phyloP scores from a whole-genome alignment of 2,329 filamentous ascomycete species.

The Trichoderma arundinaceum region DNA sequence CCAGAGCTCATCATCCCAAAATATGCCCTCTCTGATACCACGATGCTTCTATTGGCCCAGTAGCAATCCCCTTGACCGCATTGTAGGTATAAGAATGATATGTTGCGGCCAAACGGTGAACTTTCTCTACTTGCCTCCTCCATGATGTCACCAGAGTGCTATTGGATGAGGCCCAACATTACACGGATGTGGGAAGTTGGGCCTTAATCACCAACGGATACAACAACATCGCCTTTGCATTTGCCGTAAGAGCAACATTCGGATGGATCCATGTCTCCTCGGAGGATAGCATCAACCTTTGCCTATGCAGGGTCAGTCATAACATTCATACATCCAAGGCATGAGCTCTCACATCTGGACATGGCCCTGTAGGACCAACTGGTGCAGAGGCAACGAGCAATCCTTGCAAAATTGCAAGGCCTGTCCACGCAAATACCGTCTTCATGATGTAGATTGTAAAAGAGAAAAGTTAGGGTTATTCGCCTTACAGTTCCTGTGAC shows the following conservation, averaged over 20 bases:
- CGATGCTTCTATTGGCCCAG: neutral
- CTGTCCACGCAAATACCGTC: conserved; percentile 15
- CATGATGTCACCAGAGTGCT: neutral
- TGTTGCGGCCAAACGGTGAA: neutral
- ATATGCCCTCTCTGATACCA: neutral
- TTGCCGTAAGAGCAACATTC: conserved; percentile 61
- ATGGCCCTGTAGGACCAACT: conserved; percentile 45
- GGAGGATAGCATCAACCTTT: conserved; percentile 53
- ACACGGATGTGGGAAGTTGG: neutral
- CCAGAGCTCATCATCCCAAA: conserved; percentile 9
- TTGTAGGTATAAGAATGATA: neutral
- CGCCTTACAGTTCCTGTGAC: neutral
- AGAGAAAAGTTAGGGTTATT: neutral
- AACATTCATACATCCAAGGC: neutral
- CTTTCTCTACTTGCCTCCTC: neutral
- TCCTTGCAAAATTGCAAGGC: conserved; percentile 31
- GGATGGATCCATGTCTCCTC: conserved; percentile 53
- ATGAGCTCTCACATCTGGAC: conserved; percentile 41
- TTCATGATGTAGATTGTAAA: conserved; percentile 22
- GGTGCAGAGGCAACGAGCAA: conserved; percentile 38
- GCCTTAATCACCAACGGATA: conserved; percentile 49
- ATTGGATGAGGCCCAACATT: neutral
- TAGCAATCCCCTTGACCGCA: neutral
- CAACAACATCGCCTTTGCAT: conserved; percentile 57
- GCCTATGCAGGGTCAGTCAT: conserved; percentile 35